Percentiles rank a stretch among this genome's conserved stretches.
These are phyloP conservation scores for Monosporozyma aerobia DNA, from an alignment of 805 yeast genomes.

Conservation along the genomic window DNA sequence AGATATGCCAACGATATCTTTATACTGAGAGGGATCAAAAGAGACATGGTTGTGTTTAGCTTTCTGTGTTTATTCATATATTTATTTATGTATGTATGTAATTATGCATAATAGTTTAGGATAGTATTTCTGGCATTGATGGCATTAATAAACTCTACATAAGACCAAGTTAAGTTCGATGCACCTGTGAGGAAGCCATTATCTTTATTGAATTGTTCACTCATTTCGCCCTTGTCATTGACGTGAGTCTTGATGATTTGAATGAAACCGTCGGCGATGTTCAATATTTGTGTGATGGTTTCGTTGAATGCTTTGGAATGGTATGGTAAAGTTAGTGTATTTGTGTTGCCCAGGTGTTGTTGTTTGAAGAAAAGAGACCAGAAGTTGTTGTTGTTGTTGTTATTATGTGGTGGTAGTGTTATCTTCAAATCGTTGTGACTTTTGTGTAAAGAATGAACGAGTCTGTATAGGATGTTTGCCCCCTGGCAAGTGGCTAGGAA, in stretches of 20 bases:
- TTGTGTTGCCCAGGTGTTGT: constrained; percentile 1
- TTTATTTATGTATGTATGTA: background rate
- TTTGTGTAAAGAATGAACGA: constrained; percentile 38
- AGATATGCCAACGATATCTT: constrained; percentile 11
- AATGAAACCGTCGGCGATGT: constrained; percentile 61
- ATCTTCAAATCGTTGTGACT: constrained; percentile 37
- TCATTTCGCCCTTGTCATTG: constrained; percentile 59
- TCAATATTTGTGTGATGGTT: constrained; percentile 38
- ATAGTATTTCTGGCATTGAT: constrained; percentile 47
- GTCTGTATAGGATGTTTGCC: constrained; percentile 50
- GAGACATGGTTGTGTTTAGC: background rate
- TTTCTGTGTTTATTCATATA: background rate
- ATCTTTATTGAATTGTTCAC: constrained; percentile 79
- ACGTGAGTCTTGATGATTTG: constrained; percentile 50
- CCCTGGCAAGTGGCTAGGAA: constrained; percentile 69
- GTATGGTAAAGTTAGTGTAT: constrained; percentile 10
- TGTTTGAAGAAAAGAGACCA: constrained; percentile 9
- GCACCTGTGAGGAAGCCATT: constrained; percentile 89
- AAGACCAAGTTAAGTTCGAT: constrained; percentile 80
- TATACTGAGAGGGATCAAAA: background rate
- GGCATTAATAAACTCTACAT: constrained; percentile 66
- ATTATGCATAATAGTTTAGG: background rate
- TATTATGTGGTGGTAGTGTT: constrained; percentile 18
- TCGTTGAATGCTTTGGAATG: constrained; percentile 36
- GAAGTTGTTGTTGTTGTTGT: constrained; percentile 15